Conservation (phyloP, 305 asterid genomes). For the Ajuga reptans region DNA sequence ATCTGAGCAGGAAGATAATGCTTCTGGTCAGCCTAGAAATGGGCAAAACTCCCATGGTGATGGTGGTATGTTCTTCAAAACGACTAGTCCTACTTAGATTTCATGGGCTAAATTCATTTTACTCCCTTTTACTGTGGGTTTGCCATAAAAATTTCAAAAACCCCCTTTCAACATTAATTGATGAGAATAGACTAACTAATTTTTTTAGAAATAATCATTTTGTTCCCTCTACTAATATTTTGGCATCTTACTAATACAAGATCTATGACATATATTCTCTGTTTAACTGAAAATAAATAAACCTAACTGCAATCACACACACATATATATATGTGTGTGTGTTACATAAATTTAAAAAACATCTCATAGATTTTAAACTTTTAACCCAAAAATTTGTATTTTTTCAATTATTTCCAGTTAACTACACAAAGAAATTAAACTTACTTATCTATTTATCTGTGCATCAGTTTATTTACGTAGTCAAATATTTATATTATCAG, state of each 20-base stretch:
- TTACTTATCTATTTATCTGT: neutral
- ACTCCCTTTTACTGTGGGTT: neutral
- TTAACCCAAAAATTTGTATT: neutral
- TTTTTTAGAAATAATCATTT: neutral
- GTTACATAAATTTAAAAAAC: neutral
- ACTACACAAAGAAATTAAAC: neutral
- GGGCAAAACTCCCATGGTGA: slow-evolving; percentile 40
- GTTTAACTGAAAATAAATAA: no score
- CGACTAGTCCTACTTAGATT: neutral
- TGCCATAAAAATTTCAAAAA: neutral
- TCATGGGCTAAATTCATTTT: neutral
- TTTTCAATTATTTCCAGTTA: no score
- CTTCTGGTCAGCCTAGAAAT: slow-evolving; percentile 33
- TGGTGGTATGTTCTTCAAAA: slow-evolving; percentile 31
- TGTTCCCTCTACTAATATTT: neutral
- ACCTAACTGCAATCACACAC: no score
- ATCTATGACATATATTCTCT: neutral
- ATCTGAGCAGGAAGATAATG: slow-evolving; percentile 47
- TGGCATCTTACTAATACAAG: neutral
- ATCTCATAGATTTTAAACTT: neutral
- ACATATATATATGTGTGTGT: neutral
- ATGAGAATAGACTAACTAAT: neutral
- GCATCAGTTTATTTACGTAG: neutral
- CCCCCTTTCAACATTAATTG: neutral
- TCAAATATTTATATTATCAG: neutral